These are phyloP conservation scores for Cyberlindnera maritima DNA, from an alignment of 805 yeast genomes.

Conservation along the genomic window DNA sequence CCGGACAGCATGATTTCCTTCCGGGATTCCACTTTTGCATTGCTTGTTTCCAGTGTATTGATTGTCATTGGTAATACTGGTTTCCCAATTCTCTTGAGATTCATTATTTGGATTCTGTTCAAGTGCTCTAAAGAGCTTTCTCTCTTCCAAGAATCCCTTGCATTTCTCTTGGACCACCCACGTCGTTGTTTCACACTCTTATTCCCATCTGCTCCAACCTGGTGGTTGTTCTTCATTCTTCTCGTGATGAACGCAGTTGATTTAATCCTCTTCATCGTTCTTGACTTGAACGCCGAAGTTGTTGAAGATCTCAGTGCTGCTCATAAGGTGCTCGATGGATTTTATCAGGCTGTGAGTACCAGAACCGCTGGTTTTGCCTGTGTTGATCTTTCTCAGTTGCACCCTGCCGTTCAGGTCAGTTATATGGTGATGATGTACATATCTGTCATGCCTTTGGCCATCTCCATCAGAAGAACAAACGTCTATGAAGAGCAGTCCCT, in stretches of 20 bases:
- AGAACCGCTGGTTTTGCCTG: conserved; percentile 92
- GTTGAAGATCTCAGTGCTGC: conserved; percentile 61
- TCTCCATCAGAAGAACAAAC: conserved; percentile 92
- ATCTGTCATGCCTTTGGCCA: conserved; percentile 93
- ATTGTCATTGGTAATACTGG: conserved; percentile 94
- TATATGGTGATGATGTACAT: conserved; percentile 98
- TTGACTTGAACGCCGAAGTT: conserved; percentile 60
- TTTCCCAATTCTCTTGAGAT: conserved; percentile 80
- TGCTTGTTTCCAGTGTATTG: conserved; percentile 63
- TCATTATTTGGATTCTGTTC: conserved; percentile 76
- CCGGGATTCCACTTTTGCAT: conserved; percentile 57
- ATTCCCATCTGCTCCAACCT: conserved; percentile 90
- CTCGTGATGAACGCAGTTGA: conserved; percentile 73
- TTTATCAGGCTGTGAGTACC: conserved; percentile 88
- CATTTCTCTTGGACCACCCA: conserved; percentile 90
- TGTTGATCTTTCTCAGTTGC: conserved; percentile 64
- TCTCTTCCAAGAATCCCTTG: conserved; percentile 67
- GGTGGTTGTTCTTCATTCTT: conserved; percentile 86
- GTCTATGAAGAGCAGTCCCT: conserved; percentile 96
- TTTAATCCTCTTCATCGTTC: conserved; percentile 71
- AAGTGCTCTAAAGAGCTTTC: conserved; percentile 66
- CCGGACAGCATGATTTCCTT: conserved; percentile 78
- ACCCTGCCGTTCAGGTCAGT: conserved; percentile 90
- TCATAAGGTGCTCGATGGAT: conserved; percentile 71
- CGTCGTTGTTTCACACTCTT: conserved; percentile 92